Conservation (phyloP, 257 asterid genomes). For the Nicotiana otophora region DNA sequence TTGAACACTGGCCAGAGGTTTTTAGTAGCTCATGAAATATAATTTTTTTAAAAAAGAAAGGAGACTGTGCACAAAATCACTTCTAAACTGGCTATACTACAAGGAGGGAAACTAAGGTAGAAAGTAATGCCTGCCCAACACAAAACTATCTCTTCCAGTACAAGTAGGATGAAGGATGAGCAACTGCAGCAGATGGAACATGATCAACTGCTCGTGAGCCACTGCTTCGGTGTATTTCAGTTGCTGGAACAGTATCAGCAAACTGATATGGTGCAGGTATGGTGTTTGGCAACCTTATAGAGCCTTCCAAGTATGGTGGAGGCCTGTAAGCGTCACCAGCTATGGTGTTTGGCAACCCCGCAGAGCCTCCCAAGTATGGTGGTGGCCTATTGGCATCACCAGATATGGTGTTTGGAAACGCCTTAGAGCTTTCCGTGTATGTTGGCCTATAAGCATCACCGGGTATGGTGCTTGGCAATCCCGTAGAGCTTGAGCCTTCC, state of each 20-base stretch:
- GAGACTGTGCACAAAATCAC: background rate
- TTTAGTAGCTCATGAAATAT: background rate
- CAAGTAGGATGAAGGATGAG: background rate
- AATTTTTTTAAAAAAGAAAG: background rate
- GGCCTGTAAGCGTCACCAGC: background rate
- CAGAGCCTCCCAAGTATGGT: background rate
- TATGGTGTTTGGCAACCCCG: background rate
- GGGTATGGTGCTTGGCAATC: background rate
- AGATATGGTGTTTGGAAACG: background rate
- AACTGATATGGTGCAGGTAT: conserved; percentile 7
- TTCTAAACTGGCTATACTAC: background rate
- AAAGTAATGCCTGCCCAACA: conserved; percentile 7
- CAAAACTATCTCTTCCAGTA: conserved; percentile 11
- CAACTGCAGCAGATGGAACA: conserved; percentile 7
- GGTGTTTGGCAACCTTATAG: background rate
- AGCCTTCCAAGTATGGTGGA: background rate
- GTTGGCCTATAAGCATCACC: background rate
- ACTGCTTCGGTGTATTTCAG: background rate
- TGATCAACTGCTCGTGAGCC: background rate
- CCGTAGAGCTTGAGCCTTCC: background rate
- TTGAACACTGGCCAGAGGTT: background rate
- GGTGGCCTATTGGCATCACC: background rate
- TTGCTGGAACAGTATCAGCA: background rate
- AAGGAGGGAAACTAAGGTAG: background rate
- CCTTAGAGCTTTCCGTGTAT: background rate